phyloP scores from a whole-genome alignment of 176 grass and related monocot species.

The Metroxylon sagu region DNA sequence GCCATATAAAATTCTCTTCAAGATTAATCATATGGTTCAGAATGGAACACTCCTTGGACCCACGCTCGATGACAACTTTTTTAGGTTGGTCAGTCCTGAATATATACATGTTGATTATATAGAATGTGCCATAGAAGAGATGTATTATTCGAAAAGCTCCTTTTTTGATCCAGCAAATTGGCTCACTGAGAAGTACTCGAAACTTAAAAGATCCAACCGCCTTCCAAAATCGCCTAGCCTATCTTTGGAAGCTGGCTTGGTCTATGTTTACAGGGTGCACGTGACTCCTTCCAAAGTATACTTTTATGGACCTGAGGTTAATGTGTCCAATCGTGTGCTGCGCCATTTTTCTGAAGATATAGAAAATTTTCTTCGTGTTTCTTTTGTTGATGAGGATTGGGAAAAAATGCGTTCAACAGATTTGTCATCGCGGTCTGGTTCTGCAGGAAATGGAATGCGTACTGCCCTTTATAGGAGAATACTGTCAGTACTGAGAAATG shows the following conservation, averaged over 20 bases:
- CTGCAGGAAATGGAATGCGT: constrained; percentile 16
- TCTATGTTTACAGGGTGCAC: constrained; percentile 74
- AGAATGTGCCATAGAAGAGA: constrained; percentile 53
- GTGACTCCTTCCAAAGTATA: constrained; percentile 90
- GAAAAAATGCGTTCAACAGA: constrained; percentile 62
- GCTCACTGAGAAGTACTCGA: constrained; percentile 39
- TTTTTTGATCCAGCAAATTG: constrained; percentile 63
- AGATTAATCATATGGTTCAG: constrained; percentile 88
- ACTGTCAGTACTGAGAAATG: constrained; percentile 55
- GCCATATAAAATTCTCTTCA: constrained; percentile 67
- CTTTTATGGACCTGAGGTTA: constrained; percentile 79
- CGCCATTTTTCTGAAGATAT: constrained; percentile 36
- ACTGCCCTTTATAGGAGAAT: constrained; percentile 64
- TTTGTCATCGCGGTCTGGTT: constrained; percentile 51
- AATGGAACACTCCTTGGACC: constrained; percentile 72
- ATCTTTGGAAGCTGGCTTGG: constrained; percentile 54
- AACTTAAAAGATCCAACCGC: constrained; percentile 12
- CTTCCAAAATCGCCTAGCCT: constrained; percentile 25
- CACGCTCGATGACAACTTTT: constrained; percentile 54
- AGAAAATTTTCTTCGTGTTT: constrained; percentile 77
- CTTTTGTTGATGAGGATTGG: constrained; percentile 83
- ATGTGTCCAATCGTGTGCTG: constrained; percentile 88
- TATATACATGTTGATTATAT: constrained; percentile 29
- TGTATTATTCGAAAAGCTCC: constrained; percentile 55
- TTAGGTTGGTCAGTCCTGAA: constrained; percentile 31